A percentile compares a stretch with the other conserved stretches of the same genome.
Evolutionary conservation across 2,329 filamentous ascomycete species (phyloP).

Genomic region (Trichoderma simmonsii): DNA sequence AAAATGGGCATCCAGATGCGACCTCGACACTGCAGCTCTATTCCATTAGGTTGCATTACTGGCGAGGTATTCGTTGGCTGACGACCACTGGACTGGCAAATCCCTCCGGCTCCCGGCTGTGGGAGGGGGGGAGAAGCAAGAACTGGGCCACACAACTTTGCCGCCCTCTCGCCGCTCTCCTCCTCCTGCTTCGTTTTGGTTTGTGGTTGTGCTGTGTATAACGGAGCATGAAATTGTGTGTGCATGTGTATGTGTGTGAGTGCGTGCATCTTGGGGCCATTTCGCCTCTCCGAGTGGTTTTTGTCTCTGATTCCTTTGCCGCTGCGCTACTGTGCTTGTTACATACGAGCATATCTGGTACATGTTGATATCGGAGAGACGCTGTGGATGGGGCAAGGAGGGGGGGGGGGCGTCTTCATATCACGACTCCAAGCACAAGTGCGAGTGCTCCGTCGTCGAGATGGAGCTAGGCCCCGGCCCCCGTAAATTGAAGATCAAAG

Average conservation of each 20-base stretch:
- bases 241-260: background rate
- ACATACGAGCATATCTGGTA: background rate
- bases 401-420: background rate
- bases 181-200: background rate
- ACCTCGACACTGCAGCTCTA: constrained; percentile 3
- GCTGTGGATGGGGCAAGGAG: background rate
- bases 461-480: constrained; percentile 2
- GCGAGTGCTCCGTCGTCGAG: background rate
- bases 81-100: background rate
- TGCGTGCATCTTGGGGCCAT: background rate
- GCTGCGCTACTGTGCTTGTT: background rate
- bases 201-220: background rate
- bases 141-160: background rate
- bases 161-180: background rate
- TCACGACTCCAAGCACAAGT: background rate
- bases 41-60: constrained; percentile 14
- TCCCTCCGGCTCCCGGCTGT: constrained; percentile 12
- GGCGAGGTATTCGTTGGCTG: constrained; percentile 7
- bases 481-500: constrained; percentile 5
- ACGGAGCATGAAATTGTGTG: background rate
- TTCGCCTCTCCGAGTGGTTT: background rate
- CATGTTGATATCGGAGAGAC: background rate
- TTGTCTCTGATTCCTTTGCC: background rate
- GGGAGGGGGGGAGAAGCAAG: background rate
- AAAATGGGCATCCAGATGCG: constrained; percentile 13